phyloP scores from a whole-genome alignment of 768 basidiomycete species.

The Auricularia sp. region DNA sequence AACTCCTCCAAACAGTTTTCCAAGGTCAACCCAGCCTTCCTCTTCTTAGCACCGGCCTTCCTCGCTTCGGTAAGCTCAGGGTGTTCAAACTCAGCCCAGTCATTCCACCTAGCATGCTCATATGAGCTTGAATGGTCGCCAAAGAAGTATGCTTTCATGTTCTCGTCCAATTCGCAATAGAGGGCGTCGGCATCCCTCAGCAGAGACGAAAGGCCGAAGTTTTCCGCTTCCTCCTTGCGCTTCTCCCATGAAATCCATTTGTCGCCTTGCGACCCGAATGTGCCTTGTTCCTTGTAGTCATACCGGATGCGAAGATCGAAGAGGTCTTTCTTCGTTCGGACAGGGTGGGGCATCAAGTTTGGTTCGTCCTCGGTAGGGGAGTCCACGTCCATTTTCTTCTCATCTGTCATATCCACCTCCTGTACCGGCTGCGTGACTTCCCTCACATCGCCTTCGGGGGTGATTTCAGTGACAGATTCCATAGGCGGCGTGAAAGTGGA shows the following conservation, averaged over 20 bases:
- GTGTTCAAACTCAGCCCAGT: too few species aligned
- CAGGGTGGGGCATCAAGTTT: too few species aligned
- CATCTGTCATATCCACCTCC: constrained; percentile 40
- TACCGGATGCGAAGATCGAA: too few species aligned
- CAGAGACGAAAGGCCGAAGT: too few species aligned
- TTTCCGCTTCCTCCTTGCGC: too few species aligned
- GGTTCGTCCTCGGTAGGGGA: constrained; percentile 14
- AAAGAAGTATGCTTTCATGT: too few species aligned
- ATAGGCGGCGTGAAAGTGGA: too few species aligned
- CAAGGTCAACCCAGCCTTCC: constrained; percentile 58
- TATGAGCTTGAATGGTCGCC: constrained; percentile 19
- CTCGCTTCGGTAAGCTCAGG: not conserved
- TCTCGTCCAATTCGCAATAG: constrained; percentile 24
- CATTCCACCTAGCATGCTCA: too few species aligned
- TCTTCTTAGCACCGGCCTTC: constrained; percentile 39
- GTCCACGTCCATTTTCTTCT: constrained; percentile 18
- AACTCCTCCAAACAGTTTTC: constrained; percentile 93
- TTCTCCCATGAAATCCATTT: too few species aligned
- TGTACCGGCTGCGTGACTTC: constrained; percentile 45
- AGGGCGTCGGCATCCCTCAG: too few species aligned
- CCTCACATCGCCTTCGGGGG: constrained; percentile 57
- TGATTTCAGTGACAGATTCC: constrained; percentile 58
- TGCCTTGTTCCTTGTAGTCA: too few species aligned
- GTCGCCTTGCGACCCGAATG: too few species aligned
- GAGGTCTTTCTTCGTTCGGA: constrained; percentile 52